Evolutionary conservation across 345 rosid species (phyloP).

Genomic region (Hibiscus tridactylites): DNA sequence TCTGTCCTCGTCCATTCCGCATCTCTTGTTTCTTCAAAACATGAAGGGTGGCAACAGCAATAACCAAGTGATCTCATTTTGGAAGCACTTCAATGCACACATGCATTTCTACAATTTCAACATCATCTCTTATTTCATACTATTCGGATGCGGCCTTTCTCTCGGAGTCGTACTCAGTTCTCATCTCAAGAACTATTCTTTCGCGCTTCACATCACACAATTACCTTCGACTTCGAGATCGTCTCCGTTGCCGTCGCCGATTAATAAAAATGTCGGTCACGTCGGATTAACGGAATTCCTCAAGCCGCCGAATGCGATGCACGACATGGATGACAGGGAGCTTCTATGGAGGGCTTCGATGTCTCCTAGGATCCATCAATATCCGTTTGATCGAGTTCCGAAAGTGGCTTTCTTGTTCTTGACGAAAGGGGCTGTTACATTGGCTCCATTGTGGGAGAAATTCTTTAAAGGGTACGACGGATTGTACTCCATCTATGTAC

Average conservation of each 20-base stretch:
- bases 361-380: conserved; percentile 25
- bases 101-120: conserved; percentile 21
- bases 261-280: not conserved
- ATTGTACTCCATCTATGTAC: conserved; percentile 57
- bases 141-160: conserved; percentile 47
- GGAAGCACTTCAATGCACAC: conserved; percentile 36
- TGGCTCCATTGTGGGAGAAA: conserved; percentile 79
- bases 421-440: conserved; percentile 53
- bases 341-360: conserved; percentile 70
- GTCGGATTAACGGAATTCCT: conserved; percentile 33
- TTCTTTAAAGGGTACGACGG: conserved; percentile 66
- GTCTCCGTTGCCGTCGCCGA: not conserved
- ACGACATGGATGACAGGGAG: conserved; percentile 69
- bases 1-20: not conserved
- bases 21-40: conserved; percentile 17
- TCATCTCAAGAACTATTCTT: conserved; percentile 30
- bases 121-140: conserved; percentile 33
- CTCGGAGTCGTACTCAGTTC: conserved; percentile 48
- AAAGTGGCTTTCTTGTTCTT: conserved; percentile 85
- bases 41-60: conserved; percentile 33
- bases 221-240: conserved; percentile 14
- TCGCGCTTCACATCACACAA: conserved; percentile 24
- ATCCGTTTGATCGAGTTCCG: conserved; percentile 46
- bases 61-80: conserved; percentile 7
- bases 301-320: conserved; percentile 30